These are phyloP conservation scores for Filobasidium floriforme DNA, from an alignment of 768 basidiomycete genomes.

Conservation along the genomic window DNA sequence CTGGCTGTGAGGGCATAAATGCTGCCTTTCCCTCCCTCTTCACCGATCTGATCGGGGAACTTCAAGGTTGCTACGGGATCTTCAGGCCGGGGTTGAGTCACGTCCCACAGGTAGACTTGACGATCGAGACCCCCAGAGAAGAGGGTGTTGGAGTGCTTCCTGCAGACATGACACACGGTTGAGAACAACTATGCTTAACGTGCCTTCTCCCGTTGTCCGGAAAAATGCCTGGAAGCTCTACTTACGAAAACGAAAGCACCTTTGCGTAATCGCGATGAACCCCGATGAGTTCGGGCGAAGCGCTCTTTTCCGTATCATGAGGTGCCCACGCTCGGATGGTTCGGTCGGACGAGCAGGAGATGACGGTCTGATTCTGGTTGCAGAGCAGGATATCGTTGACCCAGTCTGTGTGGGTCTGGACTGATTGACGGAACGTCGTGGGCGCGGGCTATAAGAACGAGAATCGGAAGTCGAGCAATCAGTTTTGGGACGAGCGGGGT, in stretches of 20 bases:
- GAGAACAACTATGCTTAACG: no score
- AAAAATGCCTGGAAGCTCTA: conserved; percentile 5
- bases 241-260: conserved; percentile 69
- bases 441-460: not conserved
- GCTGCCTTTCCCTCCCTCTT: conserved; percentile 37
- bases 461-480: no score
- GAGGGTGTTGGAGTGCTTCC: conserved; percentile 22
- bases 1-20: conserved; percentile 44
- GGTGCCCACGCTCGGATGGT: conserved; percentile 91
- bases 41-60: conserved; percentile 33
- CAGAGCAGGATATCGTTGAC: conserved; percentile 88
- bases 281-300: conserved; percentile 53
- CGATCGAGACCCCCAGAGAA: conserved; percentile 78
- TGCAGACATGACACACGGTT: not conserved
- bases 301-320: conserved; percentile 51
- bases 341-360: conserved; percentile 92
- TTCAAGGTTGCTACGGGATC: conserved; percentile 39
- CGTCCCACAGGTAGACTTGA: conserved; percentile 90
- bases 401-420: conserved; percentile 90
- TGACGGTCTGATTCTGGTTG: conserved; percentile 84
- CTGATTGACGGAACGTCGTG: conserved; percentile 67
- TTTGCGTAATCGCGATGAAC: conserved; percentile 51
- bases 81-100: conserved; percentile 45
- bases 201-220: not conserved
- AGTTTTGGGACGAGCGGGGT: not conserved